Evolutionary conservation across 257 asterid species (phyloP).

Genomic region (Solanum sejunctum): DNA sequence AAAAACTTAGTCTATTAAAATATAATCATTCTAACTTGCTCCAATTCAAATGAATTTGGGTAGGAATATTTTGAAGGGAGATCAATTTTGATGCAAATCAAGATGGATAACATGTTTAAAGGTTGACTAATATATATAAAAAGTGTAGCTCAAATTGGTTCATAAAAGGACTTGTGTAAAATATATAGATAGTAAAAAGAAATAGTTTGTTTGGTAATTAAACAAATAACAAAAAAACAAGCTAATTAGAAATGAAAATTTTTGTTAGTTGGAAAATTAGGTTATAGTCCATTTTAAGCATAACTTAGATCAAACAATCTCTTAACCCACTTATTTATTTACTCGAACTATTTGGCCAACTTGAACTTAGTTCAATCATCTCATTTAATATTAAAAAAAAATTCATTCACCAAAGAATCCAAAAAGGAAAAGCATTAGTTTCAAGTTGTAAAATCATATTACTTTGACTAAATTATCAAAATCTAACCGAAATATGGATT

Average conservation of each 20-base stretch:
- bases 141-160: not conserved
- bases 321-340: not conserved
- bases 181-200: not conserved
- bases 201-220: not conserved
- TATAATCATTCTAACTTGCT: not conserved
- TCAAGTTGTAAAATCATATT: too few species aligned
- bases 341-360: not conserved
- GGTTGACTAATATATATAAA: not conserved
- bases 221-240: not conserved
- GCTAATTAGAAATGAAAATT: not conserved
- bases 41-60: not conserved
- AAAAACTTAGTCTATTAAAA: not conserved
- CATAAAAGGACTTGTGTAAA: not conserved
- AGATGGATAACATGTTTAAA: not conserved
- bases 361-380: not conserved
- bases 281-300: too few species aligned
- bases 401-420: too few species aligned
- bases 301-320: not conserved
- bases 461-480: too few species aligned
- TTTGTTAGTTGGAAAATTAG: not conserved
- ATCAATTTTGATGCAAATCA: not conserved
- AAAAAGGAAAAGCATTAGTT: too few species aligned
- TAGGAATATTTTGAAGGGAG: not conserved
- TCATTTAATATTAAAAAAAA: not conserved
- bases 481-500: too few species aligned